A percentile compares a stretch with the other conserved stretches of the same genome.
Conservation (phyloP, 192 early-diverging fungal genomes). For the Coemansia reversa region DNA sequence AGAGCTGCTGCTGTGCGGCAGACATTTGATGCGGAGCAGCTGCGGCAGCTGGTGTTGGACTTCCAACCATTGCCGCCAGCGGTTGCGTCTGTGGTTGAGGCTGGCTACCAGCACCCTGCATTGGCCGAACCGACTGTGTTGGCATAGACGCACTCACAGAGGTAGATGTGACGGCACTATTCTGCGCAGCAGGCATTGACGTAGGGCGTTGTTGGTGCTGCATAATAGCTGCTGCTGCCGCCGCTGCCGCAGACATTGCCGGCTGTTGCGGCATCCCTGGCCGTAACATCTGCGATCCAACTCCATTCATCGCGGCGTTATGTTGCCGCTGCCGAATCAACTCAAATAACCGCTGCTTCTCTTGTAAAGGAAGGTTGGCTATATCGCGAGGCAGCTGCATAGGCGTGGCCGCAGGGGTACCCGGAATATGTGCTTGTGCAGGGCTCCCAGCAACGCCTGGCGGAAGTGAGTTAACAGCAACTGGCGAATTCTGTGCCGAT, state of each 20-base stretch:
- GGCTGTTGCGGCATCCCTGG: conserved; percentile 1
- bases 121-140: conserved; percentile 10
- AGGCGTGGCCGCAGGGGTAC: conserved; percentile 2
- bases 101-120: conserved; percentile 2
- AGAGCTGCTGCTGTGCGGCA: conserved; percentile 16
- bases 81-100: background rate
- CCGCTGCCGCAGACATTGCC: conserved; percentile 5
- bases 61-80: conserved; percentile 24
- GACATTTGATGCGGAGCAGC: conserved; percentile 18
- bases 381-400: conserved; percentile 20
- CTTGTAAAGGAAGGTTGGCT: conserved; percentile 25
- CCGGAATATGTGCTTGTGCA: background rate
- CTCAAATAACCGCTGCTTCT: conserved; percentile 27
- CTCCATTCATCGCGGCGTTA: conserved; percentile 8
- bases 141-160: background rate
- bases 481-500: conserved; percentile 30
- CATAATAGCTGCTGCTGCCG: conserved; percentile 8
- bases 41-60: conserved; percentile 18
- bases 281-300: conserved; percentile 9
- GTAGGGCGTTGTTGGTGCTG: background rate
- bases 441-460: background rate
- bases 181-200: background rate
- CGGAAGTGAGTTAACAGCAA: conserved; percentile 12
- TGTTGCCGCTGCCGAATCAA: conserved; percentile 27
- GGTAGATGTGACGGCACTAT: background rate